Evolutionary conservation across 805 yeast species (phyloP).

Genomic region (Cyberlindnera mrakii): DNA sequence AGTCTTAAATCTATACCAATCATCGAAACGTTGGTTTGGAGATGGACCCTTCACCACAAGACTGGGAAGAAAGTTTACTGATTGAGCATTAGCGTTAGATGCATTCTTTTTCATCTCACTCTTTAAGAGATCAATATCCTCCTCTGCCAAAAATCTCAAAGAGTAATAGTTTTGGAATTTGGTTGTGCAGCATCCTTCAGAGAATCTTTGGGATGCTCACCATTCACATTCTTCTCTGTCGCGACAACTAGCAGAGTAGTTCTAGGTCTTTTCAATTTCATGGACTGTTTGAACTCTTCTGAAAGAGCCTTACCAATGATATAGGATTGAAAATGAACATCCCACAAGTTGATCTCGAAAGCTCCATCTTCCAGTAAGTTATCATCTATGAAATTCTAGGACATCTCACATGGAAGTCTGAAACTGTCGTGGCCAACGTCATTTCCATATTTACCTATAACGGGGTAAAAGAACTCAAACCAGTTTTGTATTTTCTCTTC

Average conservation of each 20-base stretch:
- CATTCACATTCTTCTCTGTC: conserved; percentile 11
- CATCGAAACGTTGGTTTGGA: conserved; percentile 6
- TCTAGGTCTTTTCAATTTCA: conserved; percentile 13
- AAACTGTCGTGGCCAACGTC: conserved; percentile 5
- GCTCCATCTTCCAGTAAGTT: conserved; percentile 4
- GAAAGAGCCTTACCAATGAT: conserved; percentile 18
- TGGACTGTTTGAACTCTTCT: conserved; percentile 10
- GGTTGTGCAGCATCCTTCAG: conserved; percentile 7
- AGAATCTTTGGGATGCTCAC: conserved; percentile 11
- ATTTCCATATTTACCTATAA: conserved; percentile 1
- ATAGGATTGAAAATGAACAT: conserved; percentile 11
- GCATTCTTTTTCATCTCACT: conserved; percentile 1
- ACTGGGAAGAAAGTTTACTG: conserved; percentile 19
- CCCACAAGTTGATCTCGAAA: conserved; percentile 13
- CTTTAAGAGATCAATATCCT: conserved; percentile 12
- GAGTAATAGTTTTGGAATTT: conserved; percentile 21
- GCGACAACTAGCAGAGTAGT: conserved; percentile 13
- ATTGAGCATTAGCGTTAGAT: conserved; percentile 5
- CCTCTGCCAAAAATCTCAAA: conserved; percentile 11
- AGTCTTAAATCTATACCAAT: conserved; percentile 10
- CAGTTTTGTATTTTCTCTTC: conserved; percentile 12
- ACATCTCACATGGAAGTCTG: conserved; percentile 15
- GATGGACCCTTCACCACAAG: conserved; percentile 7
- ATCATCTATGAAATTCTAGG: conserved; percentile 10
- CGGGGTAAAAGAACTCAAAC: conserved; percentile 17